Evolutionary conservation across 2,329 filamentous ascomycete species (phyloP).

Genomic region (Fonsecaea multimorphosa): DNA sequence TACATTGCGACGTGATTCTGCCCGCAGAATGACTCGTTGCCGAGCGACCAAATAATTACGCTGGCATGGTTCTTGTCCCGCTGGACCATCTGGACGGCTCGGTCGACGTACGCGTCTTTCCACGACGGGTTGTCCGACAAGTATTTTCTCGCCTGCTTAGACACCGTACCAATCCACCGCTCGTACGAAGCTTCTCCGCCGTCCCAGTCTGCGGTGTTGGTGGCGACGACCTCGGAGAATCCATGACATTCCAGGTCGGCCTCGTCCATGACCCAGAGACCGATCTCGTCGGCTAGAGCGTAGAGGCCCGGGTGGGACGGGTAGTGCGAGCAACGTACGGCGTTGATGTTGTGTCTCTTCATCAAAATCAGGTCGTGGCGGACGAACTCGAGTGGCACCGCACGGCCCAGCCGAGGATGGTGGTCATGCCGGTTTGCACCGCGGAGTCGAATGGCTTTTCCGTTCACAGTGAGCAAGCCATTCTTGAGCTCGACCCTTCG

Average conservation of each 20-base stretch:
- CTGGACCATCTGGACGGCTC: slow-evolving; percentile 67
- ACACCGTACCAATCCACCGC: slow-evolving; percentile 18
- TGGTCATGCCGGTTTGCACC: slow-evolving; percentile 75
- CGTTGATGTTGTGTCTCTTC: slow-evolving; percentile 75
- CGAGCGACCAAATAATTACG: slow-evolving; percentile 75
- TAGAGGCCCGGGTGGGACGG: slow-evolving; percentile 56
- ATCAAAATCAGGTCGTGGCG: slow-evolving; percentile 68
- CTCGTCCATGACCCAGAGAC: slow-evolving; percentile 48
- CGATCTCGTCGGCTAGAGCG: slow-evolving; percentile 46
- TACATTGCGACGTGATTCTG: slow-evolving; percentile 72
- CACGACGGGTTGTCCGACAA: slow-evolving; percentile 45
- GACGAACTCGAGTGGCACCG: slow-evolving; percentile 68
- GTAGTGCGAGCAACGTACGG: slow-evolving; percentile 72
- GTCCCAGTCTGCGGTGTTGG: background rate
- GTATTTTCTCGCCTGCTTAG: slow-evolving; percentile 39
- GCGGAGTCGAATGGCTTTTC: slow-evolving; percentile 64
- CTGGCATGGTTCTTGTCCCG: slow-evolving; percentile 73
- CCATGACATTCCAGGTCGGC: slow-evolving; percentile 49
- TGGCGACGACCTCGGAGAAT: slow-evolving; percentile 34
- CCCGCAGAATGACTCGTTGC: slow-evolving; percentile 76
- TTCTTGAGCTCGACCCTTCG: slow-evolving; percentile 66
- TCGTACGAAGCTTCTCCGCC: slow-evolving; percentile 21
- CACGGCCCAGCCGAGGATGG: slow-evolving; percentile 67
- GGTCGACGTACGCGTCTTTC: slow-evolving; percentile 70
- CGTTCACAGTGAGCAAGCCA: slow-evolving; percentile 61